Evolutionary conservation across 257 asterid species (phyloP).

Genomic region (Ilex aquifolium): DNA sequence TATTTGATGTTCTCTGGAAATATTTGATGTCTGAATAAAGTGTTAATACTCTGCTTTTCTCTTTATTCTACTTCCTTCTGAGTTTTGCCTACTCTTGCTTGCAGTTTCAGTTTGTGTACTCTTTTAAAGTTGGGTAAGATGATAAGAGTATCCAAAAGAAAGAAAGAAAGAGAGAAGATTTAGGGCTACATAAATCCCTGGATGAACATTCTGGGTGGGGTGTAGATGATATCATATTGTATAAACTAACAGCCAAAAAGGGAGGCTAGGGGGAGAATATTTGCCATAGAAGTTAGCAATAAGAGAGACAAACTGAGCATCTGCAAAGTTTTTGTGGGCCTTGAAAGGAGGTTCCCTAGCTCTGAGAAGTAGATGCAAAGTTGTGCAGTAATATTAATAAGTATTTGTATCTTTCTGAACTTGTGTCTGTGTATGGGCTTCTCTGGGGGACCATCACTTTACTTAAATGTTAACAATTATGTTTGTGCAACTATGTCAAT

Average conservation of each 20-base stretch:
- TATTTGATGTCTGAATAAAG: conserved; percentile 4
- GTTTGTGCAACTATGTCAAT: no score
- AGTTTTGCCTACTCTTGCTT: conserved; percentile 14
- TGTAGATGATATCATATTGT: no score
- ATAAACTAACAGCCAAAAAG: conserved; percentile 21
- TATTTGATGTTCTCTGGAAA: background rate
- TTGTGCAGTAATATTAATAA: background rate
- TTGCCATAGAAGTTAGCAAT: conserved; percentile 33
- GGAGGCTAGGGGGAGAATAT: conserved; percentile 21
- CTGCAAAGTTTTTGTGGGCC: conserved; percentile 14
- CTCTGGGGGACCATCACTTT: background rate
- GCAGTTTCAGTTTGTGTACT: conserved; percentile 12
- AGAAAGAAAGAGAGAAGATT: conserved; percentile 9
- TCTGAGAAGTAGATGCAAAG: conserved; percentile 9
- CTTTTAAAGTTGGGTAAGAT: conserved; percentile 3
- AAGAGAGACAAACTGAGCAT: conserved; percentile 26
- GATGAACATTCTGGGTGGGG: background rate
- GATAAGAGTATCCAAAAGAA: conserved; percentile 10
- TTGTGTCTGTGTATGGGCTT: background rate
- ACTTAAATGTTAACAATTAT: background rate
- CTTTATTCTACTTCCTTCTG: background rate
- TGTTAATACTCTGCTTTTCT: background rate
- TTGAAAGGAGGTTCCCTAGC: background rate
- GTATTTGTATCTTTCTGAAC: background rate
- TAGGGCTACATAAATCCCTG: conserved; percentile 8